Evolutionary conservation across 768 basidiomycete genomes (phyloP).

Genomic region (Podaxis sp.): DNA sequence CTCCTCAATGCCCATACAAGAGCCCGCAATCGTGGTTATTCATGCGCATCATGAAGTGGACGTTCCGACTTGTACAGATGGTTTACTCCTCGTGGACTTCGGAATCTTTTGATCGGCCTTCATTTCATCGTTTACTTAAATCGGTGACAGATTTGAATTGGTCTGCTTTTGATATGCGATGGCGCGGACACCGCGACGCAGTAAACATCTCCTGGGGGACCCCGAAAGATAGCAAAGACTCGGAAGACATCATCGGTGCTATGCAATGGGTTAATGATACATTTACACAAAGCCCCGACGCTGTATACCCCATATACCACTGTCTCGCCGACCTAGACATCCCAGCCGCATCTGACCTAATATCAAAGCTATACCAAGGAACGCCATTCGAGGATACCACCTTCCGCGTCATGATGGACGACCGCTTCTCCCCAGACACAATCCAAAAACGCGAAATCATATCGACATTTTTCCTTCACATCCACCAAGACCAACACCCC

Average conservation of each 20-base stretch:
- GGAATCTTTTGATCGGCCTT: conserved; percentile 21
- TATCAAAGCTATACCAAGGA: conserved; percentile 19
- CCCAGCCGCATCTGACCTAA: conserved; percentile 22
- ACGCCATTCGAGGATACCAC: conserved; percentile 23
- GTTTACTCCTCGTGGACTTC: conserved; percentile 21
- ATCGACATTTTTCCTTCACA: conserved; percentile 28
- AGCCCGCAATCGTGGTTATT: conserved; percentile 33
- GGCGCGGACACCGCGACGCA: conserved; percentile 29
- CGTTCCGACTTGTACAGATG: conserved; percentile 20
- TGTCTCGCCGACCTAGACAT: conserved; percentile 25
- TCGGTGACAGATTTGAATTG: conserved; percentile 28
- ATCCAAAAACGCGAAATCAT: conserved; percentile 31
- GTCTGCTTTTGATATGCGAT: conserved; percentile 31
- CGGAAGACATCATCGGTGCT: conserved; percentile 25
- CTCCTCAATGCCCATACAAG: conserved; percentile 32
- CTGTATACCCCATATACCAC: conserved; percentile 28
- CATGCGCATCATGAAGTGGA: conserved; percentile 23
- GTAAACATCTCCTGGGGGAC: conserved; percentile 25
- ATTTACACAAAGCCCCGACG: conserved; percentile 29
- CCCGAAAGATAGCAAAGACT: conserved; percentile 21
- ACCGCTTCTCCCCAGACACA: conserved; percentile 27
- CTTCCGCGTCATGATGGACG: conserved; percentile 31
- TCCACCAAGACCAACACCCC: conserved; percentile 26
- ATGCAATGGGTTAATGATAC: conserved; percentile 30
- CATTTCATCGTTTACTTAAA: conserved; percentile 27